phyloP scores from a whole-genome alignment of 257 asterid genomes.

The Jasminum sambac region DNA sequence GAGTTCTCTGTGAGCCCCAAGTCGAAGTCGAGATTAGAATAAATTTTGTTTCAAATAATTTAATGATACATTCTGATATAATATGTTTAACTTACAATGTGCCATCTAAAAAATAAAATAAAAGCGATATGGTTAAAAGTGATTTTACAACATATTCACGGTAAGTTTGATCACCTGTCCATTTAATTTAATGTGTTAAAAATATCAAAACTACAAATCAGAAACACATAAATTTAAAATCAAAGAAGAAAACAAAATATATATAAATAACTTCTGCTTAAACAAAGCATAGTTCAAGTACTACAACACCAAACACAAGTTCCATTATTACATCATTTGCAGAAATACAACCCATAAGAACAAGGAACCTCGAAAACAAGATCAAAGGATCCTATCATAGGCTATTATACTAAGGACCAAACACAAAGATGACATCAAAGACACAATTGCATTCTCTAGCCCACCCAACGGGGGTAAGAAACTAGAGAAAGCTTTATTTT shows the following conservation, averaged over 20 bases:
- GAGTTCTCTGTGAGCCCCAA: too few relatives aligned
- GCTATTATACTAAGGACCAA: slow-evolving; percentile 6
- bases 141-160: too few relatives aligned
- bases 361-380: slow-evolving; percentile 42
- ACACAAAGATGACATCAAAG: neutral
- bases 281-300: slow-evolving; percentile 17
- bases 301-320: slow-evolving; percentile 8
- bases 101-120: too few relatives aligned
- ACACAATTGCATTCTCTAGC: neutral
- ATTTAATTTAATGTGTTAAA: too few relatives aligned
- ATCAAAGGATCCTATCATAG: slow-evolving; percentile 31
- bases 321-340: slow-evolving; percentile 24
- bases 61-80: too few relatives aligned
- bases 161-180: too few relatives aligned
- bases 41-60: too few relatives aligned
- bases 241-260: neutral
- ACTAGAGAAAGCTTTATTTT: slow-evolving; percentile 30
- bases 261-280: neutral
- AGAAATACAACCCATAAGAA: slow-evolving; percentile 33
- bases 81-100: too few relatives aligned
- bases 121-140: too few relatives aligned
- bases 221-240: too few relatives aligned
- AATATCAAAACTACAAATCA: too few relatives aligned
- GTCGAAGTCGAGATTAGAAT: too few relatives aligned
- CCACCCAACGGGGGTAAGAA: neutral